Percentiles rank a stretch among this genome's conserved stretches.
phyloP scores from a whole-genome alignment of 192 early-diverging fungal species.

The Backusella westeae region DNA sequence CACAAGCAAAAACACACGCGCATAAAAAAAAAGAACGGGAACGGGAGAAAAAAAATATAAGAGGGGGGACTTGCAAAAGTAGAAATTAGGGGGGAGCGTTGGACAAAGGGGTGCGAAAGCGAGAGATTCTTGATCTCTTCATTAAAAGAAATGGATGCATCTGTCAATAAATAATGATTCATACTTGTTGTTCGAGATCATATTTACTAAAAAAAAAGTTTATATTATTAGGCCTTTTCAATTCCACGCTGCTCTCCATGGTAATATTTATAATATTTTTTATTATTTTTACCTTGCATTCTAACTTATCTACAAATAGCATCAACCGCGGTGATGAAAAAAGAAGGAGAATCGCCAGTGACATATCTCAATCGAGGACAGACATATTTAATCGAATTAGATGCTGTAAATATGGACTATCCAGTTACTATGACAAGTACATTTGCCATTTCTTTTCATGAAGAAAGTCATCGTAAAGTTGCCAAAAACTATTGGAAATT shows the following conservation, averaged over 20 bases:
- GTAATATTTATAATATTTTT: background rate
- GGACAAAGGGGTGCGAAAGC: background rate
- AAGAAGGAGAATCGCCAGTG: constrained; percentile 52
- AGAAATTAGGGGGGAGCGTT: background rate
- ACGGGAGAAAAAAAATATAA: background rate
- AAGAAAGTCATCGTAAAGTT: constrained; percentile 59
- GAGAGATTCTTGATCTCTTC: background rate
- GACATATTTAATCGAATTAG: constrained; percentile 12
- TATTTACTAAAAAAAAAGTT: background rate
- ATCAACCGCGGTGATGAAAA: constrained; percentile 49
- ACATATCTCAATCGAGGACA: constrained; percentile 77
- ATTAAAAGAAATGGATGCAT: background rate
- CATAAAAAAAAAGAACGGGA: background rate
- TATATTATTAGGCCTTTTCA: constrained; percentile 4
- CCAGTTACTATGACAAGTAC: constrained; percentile 30
- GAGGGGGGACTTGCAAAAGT: background rate
- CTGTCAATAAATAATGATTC: background rate
- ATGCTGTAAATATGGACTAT: background rate
- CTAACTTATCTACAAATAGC: constrained; percentile 24
- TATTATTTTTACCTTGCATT: background rate
- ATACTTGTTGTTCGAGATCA: background rate
- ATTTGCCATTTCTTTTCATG: constrained; percentile 69
- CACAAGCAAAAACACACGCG: background rate
- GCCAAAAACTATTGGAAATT: constrained; percentile 68
- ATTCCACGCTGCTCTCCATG: constrained; percentile 4